Evolutionary conservation across 331 rosid species (phyloP).

Genomic region (Saraca asoca): DNA sequence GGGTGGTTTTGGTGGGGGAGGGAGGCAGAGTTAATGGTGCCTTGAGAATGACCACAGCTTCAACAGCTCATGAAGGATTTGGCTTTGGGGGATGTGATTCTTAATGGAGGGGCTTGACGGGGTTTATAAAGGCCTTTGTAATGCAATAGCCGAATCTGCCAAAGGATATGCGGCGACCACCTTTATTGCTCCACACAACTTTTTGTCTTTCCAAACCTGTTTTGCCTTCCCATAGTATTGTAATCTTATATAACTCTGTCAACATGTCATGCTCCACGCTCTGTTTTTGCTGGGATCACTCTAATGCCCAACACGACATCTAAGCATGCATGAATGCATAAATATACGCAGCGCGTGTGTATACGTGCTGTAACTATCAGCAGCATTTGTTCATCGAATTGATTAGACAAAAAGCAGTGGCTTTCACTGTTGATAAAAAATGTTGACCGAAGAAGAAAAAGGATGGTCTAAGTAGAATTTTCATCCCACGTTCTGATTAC

Average conservation of each 20-base stretch:
- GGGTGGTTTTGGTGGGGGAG: constrained; percentile 15
- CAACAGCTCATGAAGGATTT: not conserved
- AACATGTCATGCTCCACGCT: not conserved
- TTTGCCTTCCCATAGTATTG: constrained; percentile 18
- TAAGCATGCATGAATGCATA: too few species aligned
- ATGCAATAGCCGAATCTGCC: constrained; percentile 33
- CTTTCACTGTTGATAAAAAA: constrained; percentile 10
- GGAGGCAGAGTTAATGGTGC: constrained; percentile 1
- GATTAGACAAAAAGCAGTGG: not conserved
- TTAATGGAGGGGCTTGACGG: not conserved
- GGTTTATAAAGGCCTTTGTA: constrained; percentile 1
- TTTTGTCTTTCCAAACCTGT: not conserved
- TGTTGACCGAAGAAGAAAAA: constrained; percentile 4
- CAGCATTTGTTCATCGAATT: too few species aligned
- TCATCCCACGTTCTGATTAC: constrained; percentile 18
- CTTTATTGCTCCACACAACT: constrained; percentile 32
- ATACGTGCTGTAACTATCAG: too few species aligned
- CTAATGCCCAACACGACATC: not conserved
- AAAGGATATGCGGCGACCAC: constrained; percentile 42
- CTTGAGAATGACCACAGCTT: not conserved
- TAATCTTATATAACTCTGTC: not conserved
- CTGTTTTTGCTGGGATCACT: not conserved
- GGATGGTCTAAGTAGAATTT: constrained; percentile 21
- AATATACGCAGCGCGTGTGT: constrained; percentile 23
- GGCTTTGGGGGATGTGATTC: not conserved